These are phyloP conservation scores for Westerdykella aurantiaca DNA, from an alignment of 2,329 filamentous ascomycete genomes.

Conservation along the genomic window DNA sequence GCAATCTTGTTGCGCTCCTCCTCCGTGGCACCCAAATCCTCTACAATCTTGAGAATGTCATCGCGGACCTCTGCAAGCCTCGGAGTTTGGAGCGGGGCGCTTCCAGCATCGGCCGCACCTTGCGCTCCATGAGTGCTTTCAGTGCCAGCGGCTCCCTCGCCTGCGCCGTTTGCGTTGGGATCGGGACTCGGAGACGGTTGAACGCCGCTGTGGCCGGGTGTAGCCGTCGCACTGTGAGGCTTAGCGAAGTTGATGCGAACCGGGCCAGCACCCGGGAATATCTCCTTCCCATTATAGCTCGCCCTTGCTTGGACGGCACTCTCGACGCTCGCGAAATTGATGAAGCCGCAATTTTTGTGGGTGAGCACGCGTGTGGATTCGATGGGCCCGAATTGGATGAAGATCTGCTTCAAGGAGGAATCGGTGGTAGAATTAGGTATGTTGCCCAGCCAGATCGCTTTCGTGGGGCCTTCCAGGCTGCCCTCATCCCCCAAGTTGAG, in stretches of 20 bases:
- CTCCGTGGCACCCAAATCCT: slow-evolving; percentile 77
- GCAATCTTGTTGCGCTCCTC: slow-evolving; percentile 71
- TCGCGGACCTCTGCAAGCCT: slow-evolving; percentile 70
- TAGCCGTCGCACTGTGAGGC: slow-evolving; percentile 80
- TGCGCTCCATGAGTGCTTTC: slow-evolving; percentile 32
- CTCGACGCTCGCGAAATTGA: slow-evolving; percentile 90
- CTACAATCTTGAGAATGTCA: slow-evolving; percentile 80
- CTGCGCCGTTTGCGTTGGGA: slow-evolving; percentile 51
- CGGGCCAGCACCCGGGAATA: slow-evolving; percentile 92
- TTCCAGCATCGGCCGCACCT: slow-evolving; percentile 42
- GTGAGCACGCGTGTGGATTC: slow-evolving; percentile 88
- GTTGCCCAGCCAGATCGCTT: slow-evolving; percentile 93
- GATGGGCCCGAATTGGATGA: slow-evolving; percentile 86
- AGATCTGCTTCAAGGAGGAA: slow-evolving; percentile 90
- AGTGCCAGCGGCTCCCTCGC: slow-evolving; percentile 39
- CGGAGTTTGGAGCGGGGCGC: slow-evolving; percentile 60
- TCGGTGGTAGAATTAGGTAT: slow-evolving; percentile 96
- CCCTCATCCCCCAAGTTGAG: slow-evolving; percentile 76
- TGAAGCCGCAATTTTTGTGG: slow-evolving; percentile 98
- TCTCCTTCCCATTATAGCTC: slow-evolving; percentile 90
- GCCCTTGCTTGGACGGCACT: slow-evolving; percentile 86
- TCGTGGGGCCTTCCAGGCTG: slow-evolving; percentile 80
- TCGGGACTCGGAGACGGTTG: slow-evolving; percentile 90
- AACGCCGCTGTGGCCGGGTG: slow-evolving; percentile 80
- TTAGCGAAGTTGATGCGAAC: slow-evolving; percentile 97